These are phyloP conservation scores for Kwoniella shivajii DNA, from an alignment of 1,284 basidiomycete genomes.

Conservation along the genomic window DNA sequence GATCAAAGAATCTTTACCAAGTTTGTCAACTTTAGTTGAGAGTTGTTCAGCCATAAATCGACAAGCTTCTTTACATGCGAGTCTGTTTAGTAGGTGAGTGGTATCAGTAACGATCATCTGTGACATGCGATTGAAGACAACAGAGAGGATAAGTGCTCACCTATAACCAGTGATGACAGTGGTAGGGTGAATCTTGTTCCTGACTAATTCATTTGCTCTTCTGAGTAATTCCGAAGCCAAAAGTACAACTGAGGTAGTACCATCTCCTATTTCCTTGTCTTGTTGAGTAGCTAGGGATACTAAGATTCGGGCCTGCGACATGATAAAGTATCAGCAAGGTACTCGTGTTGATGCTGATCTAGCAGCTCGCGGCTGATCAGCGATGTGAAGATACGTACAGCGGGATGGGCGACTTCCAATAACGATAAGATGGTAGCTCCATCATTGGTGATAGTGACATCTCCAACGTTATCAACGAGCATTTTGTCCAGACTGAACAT, in stretches of 20 bases:
- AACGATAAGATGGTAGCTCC: conserved; percentile 96
- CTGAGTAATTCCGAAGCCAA: conserved; percentile 93
- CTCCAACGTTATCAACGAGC: conserved; percentile 98
- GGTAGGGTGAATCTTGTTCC: conserved; percentile 98
- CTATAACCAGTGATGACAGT: conserved; percentile 99
- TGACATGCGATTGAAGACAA: not conserved
- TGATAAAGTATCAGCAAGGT: no score
- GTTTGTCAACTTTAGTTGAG: conserved; percentile 87
- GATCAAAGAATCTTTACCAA: conserved; percentile 88
- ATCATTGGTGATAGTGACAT: conserved; percentile 99
- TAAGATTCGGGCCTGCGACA: conserved; percentile 73
- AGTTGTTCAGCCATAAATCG: conserved; percentile 98
- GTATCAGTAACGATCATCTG: not conserved
- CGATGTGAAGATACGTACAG: conserved; percentile 57
- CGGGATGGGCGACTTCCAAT: conserved; percentile 89
- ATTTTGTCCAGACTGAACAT: conserved; percentile 81
- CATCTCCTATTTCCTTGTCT: conserved; percentile 99
- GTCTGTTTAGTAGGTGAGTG: conserved; percentile 45
- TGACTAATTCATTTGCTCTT: conserved; percentile 96
- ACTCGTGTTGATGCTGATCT: no score
- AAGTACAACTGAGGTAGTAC: conserved; percentile 98
- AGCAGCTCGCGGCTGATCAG: conserved; percentile 15
- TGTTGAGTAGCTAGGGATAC: conserved; percentile 99
- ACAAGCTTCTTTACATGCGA: conserved; percentile 96
- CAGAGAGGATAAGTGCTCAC: conserved; percentile 21